A percentile compares a stretch with the other conserved stretches of the same genome.
Evolutionary conservation across 2,329 filamentous ascomycete species (phyloP).

Genomic region (Diaporthe humulicola): DNA sequence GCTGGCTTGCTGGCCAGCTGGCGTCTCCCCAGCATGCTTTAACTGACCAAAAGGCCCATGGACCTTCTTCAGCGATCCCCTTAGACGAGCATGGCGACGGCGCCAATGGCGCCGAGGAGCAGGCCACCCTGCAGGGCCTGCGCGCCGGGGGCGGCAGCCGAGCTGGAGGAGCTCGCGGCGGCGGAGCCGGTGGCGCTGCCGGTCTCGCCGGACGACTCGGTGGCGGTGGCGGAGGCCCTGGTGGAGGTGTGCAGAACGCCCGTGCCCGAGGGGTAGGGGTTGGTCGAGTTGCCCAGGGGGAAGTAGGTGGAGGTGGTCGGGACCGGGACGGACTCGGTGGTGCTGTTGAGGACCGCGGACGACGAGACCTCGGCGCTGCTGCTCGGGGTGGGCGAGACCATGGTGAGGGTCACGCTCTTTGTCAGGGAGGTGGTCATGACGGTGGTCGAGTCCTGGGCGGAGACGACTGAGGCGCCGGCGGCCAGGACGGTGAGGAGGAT

Average conservation of each 20-base stretch:
- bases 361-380: no score
- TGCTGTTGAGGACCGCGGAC: conserved; percentile 43
- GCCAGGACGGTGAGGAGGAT: conserved; percentile 58
- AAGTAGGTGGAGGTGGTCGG: conserved; percentile 48
- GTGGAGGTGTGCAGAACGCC: conserved; percentile 27
- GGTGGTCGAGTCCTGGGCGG: conserved; percentile 52
- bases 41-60: background rate
- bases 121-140: conserved; percentile 38
- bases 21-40: background rate
- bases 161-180: conserved; percentile 44
- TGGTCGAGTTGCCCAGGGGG: conserved; percentile 52
- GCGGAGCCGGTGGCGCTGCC: conserved; percentile 45
- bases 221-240: conserved; percentile 10
- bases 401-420: conserved; percentile 60
- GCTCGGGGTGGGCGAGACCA: conserved; percentile 61
- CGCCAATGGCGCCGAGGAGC: conserved; percentile 37
- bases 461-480: conserved; percentile 53
- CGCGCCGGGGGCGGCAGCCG: conserved; percentile 26
- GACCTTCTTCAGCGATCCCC: background rate
- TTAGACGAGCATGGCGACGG: conserved; percentile 38
- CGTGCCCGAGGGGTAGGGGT: conserved; percentile 44
- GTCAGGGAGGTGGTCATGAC: conserved; percentile 63
- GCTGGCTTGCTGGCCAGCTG: background rate
- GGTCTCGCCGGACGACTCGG: conserved; percentile 5
- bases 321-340: conserved; percentile 44